A percentile compares a stretch with the other conserved stretches of the same genome.
Evolutionary conservation across 2,329 filamentous ascomycete genomes (phyloP).

Genomic region (Diaporthe longicolla): DNA sequence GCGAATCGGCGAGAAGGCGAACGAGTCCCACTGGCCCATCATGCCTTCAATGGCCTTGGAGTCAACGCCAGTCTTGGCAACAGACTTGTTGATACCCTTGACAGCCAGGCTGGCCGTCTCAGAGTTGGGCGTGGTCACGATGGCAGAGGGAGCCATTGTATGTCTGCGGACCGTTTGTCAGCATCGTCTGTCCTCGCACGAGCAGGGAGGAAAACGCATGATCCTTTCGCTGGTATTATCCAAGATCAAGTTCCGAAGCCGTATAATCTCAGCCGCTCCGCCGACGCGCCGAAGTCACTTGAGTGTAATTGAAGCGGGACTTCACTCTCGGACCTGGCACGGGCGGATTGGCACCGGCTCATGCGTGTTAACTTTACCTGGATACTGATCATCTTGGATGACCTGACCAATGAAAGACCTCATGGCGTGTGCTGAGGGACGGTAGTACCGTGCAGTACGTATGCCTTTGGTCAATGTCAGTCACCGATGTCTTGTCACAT

Average conservation of each 20-base stretch:
- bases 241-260: slow-evolving; percentile 55
- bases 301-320: not conserved
- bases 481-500: not conserved
- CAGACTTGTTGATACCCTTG: slow-evolving; percentile 57
- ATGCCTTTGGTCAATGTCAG: slow-evolving; percentile 28
- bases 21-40: slow-evolving; percentile 83
- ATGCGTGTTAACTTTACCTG: slow-evolving; percentile 54
- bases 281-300: not conserved
- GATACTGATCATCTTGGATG: slow-evolving; percentile 47
- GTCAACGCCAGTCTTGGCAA: slow-evolving; percentile 54
- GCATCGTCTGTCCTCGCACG: slow-evolving; percentile 56
- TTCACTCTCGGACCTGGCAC: slow-evolving; percentile 5
- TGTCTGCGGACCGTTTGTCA: slow-evolving; percentile 48
- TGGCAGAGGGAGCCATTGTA: slow-evolving; percentile 84
- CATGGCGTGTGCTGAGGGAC: slow-evolving; percentile 39
- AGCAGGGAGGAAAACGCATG: slow-evolving; percentile 77
- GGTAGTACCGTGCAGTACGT: slow-evolving; percentile 36
- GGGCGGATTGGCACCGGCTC: slow-evolving; percentile 52
- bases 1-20: slow-evolving; percentile 88
- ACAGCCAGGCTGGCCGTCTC: slow-evolving; percentile 48
- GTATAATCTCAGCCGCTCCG: slow-evolving; percentile 56
- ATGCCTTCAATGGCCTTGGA: slow-evolving; percentile 74
- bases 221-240: slow-evolving; percentile 84
- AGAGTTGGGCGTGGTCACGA: slow-evolving; percentile 65
- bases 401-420: slow-evolving; percentile 41